These are phyloP conservation scores for Ustilago bromivora DNA, from an alignment of 1,284 basidiomycete species.

Conservation along the genomic window DNA sequence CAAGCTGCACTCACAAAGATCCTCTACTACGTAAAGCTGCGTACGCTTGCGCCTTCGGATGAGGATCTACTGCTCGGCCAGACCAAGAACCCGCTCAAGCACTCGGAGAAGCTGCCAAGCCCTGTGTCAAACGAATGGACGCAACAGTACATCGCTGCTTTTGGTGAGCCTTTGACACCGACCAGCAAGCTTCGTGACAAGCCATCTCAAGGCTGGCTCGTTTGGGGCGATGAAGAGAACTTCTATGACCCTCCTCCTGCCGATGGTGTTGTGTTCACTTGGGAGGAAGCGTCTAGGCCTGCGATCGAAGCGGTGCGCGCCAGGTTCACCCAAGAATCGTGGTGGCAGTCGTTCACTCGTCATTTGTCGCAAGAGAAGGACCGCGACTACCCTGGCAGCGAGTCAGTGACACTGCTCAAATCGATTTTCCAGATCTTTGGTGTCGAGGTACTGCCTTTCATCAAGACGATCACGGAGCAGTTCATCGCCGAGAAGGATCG, in stretches of 20 bases:
- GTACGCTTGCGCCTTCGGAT: constrained; percentile 78
- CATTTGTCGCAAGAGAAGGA: constrained; percentile 67
- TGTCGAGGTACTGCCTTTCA: constrained; percentile 73
- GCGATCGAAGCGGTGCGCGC: constrained; percentile 76
- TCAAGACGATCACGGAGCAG: constrained; percentile 76
- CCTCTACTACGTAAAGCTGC: constrained; percentile 83
- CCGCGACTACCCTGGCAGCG: constrained; percentile 61
- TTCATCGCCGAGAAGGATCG: constrained; percentile 79
- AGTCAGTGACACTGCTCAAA: constrained; percentile 72
- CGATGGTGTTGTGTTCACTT: constrained; percentile 74
- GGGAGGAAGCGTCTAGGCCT: constrained; percentile 77
- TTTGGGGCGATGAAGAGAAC: constrained; percentile 81
- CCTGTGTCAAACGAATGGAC: constrained; percentile 73
- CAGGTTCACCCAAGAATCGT: constrained; percentile 74
- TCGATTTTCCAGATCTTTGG: constrained; percentile 74
- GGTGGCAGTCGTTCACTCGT: constrained; percentile 73
- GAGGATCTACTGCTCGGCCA: constrained; percentile 84
- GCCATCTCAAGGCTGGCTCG: constrained; percentile 83
- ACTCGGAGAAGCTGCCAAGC: constrained; percentile 60
- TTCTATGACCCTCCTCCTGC: constrained; percentile 76
- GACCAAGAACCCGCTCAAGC: constrained; percentile 80
- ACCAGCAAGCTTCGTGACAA: constrained; percentile 79
- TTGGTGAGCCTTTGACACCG: constrained; percentile 69
- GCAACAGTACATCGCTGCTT: constrained; percentile 73
- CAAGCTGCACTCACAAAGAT: constrained; percentile 83